A percentile compares a stretch with the other conserved stretches of the same genome.
Conservation (phyloP, 176 grass and related monocot species). For the Lolium rigidum region DNA sequence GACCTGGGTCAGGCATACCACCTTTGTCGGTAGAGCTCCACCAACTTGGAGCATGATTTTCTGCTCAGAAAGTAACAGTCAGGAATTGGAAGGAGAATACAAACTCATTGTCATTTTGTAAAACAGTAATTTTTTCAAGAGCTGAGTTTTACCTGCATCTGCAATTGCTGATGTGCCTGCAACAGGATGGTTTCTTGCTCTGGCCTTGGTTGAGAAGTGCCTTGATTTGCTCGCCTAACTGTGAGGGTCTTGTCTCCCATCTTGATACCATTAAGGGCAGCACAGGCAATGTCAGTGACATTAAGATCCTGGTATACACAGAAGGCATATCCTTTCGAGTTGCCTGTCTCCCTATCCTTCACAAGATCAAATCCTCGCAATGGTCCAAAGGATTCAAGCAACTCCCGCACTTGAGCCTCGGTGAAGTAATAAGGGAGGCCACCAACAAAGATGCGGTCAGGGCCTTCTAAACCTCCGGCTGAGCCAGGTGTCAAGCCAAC, state of each 20-base stretch:
- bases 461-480: constrained; percentile 93
- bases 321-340: constrained; percentile 97
- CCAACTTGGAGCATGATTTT: constrained; percentile 85
- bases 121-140: constrained; percentile 1
- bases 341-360: constrained; percentile 96
- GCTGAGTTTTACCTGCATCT: constrained; percentile 70
- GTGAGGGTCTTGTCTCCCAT: constrained; percentile 99
- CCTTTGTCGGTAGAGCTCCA: constrained; percentile 78
- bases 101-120: not conserved
- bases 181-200: constrained; percentile 89
- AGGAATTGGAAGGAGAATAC: constrained; percentile 7
- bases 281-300: constrained; percentile 95
- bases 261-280: constrained; percentile 97
- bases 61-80: constrained; percentile 47
- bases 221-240: constrained; percentile 94
- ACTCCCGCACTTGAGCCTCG: constrained; percentile 90
- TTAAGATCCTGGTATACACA: constrained; percentile 94
- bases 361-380: constrained; percentile 97
- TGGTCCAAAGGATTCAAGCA: constrained; percentile 93
- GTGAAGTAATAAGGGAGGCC: constrained; percentile 98
- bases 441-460: constrained; percentile 94
- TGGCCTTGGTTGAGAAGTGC: constrained; percentile 78
- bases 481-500: constrained; percentile 91
- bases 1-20: constrained; percentile 89
- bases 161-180: constrained; percentile 90